These are phyloP conservation scores for Sporothrix globosa DNA, from an alignment of 2,329 filamentous ascomycete genomes.

Conservation along the genomic window DNA sequence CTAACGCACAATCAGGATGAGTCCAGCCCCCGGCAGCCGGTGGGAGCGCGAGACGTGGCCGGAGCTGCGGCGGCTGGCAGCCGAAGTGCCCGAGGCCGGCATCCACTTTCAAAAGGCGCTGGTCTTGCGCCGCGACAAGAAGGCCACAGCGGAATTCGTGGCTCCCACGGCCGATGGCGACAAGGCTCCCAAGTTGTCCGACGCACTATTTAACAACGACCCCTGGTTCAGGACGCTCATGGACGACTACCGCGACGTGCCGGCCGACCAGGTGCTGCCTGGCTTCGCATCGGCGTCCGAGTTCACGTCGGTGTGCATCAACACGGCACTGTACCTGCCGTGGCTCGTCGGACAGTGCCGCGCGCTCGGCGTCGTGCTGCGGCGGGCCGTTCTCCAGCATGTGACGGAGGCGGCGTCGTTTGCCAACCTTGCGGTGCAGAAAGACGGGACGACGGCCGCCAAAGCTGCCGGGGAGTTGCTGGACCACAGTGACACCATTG, in stretches of 20 bases:
- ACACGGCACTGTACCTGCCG: conserved; percentile 82
- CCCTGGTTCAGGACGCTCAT: conserved; percentile 76
- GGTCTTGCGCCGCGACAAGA: conserved; percentile 60
- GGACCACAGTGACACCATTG: conserved; percentile 52
- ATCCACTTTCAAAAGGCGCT: conserved; percentile 72
- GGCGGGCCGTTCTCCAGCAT: conserved; percentile 67
- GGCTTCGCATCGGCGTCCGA: conserved; percentile 72
- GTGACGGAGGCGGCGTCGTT: conserved; percentile 69
- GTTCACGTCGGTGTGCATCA: conserved; percentile 89
- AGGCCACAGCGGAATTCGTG: conserved; percentile 50
- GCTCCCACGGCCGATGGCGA: conserved; percentile 36
- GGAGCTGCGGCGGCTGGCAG: conserved; percentile 60
- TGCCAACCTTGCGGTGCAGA: conserved; percentile 45
- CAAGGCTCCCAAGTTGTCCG: conserved; percentile 56
- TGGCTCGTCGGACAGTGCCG: conserved; percentile 83
- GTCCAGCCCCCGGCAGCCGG: conserved; percentile 47
- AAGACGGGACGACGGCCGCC: conserved; percentile 38
- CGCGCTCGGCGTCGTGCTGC: conserved; percentile 69
- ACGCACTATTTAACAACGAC: conserved; percentile 66
- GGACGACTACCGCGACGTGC: conserved; percentile 69
- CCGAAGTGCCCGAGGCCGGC: conserved; percentile 73
- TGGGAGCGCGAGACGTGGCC: conserved; percentile 70
- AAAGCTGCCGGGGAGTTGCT: conserved; percentile 58
- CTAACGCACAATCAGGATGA: conserved; percentile 47
- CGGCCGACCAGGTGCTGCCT: conserved; percentile 59